Conservation (phyloP, 2,329 filamentous ascomycete genomes). For the Aspergillus phoenicis region DNA sequence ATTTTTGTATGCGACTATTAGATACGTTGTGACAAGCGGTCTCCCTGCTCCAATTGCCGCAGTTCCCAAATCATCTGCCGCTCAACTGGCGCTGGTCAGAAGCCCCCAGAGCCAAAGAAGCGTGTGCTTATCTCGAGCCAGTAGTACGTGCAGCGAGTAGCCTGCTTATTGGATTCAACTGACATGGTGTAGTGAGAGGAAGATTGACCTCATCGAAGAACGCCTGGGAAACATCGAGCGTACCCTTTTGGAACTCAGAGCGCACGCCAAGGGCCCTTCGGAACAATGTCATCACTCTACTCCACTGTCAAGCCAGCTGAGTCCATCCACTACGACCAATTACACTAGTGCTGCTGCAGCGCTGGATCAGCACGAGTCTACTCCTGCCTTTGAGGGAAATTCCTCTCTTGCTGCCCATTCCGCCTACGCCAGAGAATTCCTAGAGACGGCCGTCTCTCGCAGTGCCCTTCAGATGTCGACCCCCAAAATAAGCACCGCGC, state of each 20-base stretch:
- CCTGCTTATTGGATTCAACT: slow-evolving; percentile 2
- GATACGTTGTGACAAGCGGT: slow-evolving; percentile 47
- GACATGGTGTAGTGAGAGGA: slow-evolving; percentile 48
- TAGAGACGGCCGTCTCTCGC: slow-evolving; percentile 44
- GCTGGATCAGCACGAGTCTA: slow-evolving; percentile 33
- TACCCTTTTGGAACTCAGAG: slow-evolving; percentile 31
- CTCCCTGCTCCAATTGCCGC: slow-evolving; percentile 46
- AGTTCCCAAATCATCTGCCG: slow-evolving; percentile 41
- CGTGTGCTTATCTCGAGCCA: slow-evolving; percentile 46
- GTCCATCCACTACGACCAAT: slow-evolving; percentile 11
- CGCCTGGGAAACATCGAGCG: slow-evolving; percentile 53
- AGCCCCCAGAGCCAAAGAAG: slow-evolving; percentile 39
- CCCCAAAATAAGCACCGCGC: slow-evolving; percentile 42
- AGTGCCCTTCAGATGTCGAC: slow-evolving; percentile 39
- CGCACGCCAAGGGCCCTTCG: slow-evolving; percentile 8
- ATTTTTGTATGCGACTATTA: slow-evolving; percentile 16
- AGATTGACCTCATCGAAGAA: slow-evolving; percentile 57
- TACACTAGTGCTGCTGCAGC: slow-evolving; percentile 25
- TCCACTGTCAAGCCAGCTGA: slow-evolving; percentile 17
- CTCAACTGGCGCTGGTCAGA: slow-evolving; percentile 41
- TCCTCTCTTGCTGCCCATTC: slow-evolving; percentile 54
- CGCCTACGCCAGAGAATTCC: slow-evolving; percentile 48
- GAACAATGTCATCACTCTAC: slow-evolving; percentile 16
- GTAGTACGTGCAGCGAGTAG: slow-evolving; percentile 35
- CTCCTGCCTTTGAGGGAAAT: slow-evolving; percentile 50